phyloP scores from a whole-genome alignment of 345 rosid genomes.

The Boechera stricta region DNA sequence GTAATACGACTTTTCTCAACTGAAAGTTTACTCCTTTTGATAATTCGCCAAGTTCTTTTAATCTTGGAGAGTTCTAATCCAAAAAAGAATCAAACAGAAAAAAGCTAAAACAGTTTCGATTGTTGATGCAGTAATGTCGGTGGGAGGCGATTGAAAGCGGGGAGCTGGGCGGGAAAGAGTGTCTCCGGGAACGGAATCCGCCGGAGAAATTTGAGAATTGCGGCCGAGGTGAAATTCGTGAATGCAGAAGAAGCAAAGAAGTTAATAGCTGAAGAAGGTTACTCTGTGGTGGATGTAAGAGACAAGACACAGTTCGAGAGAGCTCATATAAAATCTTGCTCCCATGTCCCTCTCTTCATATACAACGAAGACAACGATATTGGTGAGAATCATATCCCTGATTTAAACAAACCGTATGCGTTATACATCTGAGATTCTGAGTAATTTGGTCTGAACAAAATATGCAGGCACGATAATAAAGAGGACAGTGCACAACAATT shows the following conservation, averaged over 20 bases:
- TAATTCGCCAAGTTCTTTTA: constrained; percentile 1
- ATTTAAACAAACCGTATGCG: constrained; percentile 2
- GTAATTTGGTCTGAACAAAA: constrained; percentile 23
- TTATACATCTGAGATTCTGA: neutral
- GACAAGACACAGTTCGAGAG: constrained; percentile 77
- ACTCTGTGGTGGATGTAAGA: constrained; percentile 71
- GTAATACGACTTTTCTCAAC: constrained; percentile 44
- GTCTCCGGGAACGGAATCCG: constrained; percentile 43
- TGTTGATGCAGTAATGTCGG: constrained; percentile 57
- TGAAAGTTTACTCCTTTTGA: neutral
- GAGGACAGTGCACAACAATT: constrained; percentile 91
- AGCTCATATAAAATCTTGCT: constrained; percentile 84
- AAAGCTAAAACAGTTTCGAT: neutral
- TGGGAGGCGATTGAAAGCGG: constrained; percentile 50
- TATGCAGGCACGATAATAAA: constrained; percentile 73
- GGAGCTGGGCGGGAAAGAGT: constrained; percentile 50
- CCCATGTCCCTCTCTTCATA: constrained; percentile 83
- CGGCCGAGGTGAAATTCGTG: constrained; percentile 82
- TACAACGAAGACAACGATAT: constrained; percentile 83
- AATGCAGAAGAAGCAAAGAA: constrained; percentile 84
- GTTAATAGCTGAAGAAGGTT: constrained; percentile 66
- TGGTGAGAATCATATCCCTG: constrained; percentile 48
- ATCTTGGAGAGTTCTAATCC: neutral
- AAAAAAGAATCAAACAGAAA: constrained; percentile 17
- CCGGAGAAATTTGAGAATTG: constrained; percentile 55